Base-by-base conservation (phyloP, 192 early-diverging fungal species). In the Phlyctochytrium planicorne region DNA sequence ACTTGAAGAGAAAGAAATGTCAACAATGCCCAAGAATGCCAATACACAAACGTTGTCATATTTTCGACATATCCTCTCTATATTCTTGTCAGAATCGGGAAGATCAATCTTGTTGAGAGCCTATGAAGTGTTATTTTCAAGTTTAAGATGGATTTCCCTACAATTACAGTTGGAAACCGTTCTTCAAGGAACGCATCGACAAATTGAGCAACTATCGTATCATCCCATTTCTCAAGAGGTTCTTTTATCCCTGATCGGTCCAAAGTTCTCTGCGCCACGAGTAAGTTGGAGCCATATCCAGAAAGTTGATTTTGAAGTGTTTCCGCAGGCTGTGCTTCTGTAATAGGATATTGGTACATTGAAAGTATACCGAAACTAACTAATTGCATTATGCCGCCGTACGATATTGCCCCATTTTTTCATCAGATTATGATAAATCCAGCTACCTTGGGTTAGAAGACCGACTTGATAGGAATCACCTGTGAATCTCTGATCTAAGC, bases 21-120 rank as follows among this genome's bases (percentile, higher is more conserved):
- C 40, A 2, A 30, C 40, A 47, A 14, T 47, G 56, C 30, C 37
- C 27, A 59, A 24, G 20, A 50, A 68, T 0, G 16, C 30, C 3
- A 34, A 17, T 25, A 0, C 29, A 50, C 65, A 31, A 78, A 84
- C 87, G 67, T 77, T 70, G 56, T 77, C 88, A 62, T 93, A 94
- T 69, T 90, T 88, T 12, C 87, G 70, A 69, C 86, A 79, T 32
- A 94, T 92, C 31, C 86, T 78, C 25, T 89, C 84, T 59, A 94
- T 91, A 70, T 93, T 92, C 71, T 90, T 90, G 72, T 90, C 91
- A 0, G 89, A 77, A 50, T 93, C 92, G 0, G 92, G 85, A 67
- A 91, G 81, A 65, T 94, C 92, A 37, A 94, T 92, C 63, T 94
- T 94, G 79, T 94, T 94, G 32, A 94, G 76, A 2, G 91, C 90